Conservation (phyloP, 106 monocot genomes). For the Acorus calamus region DNA sequence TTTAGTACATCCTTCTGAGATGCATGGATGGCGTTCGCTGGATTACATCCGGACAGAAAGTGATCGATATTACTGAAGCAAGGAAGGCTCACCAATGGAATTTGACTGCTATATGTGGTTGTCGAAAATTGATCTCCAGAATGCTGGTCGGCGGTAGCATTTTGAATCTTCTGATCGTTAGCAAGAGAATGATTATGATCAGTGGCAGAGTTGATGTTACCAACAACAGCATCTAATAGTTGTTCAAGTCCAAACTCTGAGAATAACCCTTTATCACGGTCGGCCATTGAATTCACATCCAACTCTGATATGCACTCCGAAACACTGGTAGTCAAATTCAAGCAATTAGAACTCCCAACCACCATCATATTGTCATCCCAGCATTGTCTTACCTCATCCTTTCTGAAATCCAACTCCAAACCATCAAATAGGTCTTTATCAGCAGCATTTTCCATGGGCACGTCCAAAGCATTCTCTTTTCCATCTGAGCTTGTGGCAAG, state of each 20-base stretch:
- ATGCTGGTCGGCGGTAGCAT: constrained; percentile 4
- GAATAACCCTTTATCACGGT: constrained; percentile 14
- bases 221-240: constrained; percentile 23
- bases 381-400: constrained; percentile 12
- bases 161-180: not conserved
- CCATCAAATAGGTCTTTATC: constrained; percentile 45
- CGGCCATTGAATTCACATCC: constrained; percentile 5
- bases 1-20: constrained; percentile 10
- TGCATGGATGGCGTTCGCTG: constrained; percentile 16
- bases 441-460: not conserved
- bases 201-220: constrained; percentile 16
- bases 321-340: constrained; percentile 19
- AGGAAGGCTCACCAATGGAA: constrained; percentile 4
- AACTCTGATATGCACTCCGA: constrained; percentile 24
- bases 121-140: constrained; percentile 16
- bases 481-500: not conserved
- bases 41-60: constrained; percentile 11
- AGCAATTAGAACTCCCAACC: constrained; percentile 5
- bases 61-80: constrained; percentile 8
- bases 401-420: constrained; percentile 40
- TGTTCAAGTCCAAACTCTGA: constrained; percentile 39
- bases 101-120: constrained; percentile 8
- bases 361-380: constrained; percentile 46
- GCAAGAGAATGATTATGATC: constrained; percentile 13
- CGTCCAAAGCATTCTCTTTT: constrained; percentile 7